Evolutionary conservation across 2,329 filamentous ascomycete species (phyloP).

Genomic region (Salinomyces thailandicus): DNA sequence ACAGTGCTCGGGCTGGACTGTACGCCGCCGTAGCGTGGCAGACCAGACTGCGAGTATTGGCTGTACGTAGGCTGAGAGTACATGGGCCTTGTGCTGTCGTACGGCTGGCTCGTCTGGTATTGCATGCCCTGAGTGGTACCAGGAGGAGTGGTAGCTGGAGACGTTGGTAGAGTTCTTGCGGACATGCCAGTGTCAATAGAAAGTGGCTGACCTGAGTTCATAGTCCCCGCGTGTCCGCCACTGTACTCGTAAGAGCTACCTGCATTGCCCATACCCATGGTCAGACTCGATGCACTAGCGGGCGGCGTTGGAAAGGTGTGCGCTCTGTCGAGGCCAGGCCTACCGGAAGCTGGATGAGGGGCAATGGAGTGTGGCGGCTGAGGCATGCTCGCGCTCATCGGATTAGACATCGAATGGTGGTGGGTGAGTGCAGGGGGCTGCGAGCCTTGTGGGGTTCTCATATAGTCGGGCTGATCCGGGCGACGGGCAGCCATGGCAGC

Average conservation of each 20-base stretch:
- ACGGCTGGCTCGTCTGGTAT: slow-evolving; percentile 61
- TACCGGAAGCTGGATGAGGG: slow-evolving; percentile 45
- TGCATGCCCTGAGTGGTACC: slow-evolving; percentile 71
- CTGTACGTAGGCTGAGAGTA: slow-evolving; percentile 58
- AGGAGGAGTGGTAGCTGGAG: slow-evolving; percentile 74
- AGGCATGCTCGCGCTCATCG: slow-evolving; percentile 49
- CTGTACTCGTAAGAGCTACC: slow-evolving; percentile 73
- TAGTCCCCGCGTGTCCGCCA: slow-evolving; percentile 31
- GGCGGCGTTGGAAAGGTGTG: slow-evolving; percentile 93
- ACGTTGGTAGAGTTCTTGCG: slow-evolving; percentile 75
- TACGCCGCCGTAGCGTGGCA: slow-evolving; percentile 55
- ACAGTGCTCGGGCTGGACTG: slow-evolving; percentile 46
- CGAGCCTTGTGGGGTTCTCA: slow-evolving; percentile 50
- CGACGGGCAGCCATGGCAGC: slow-evolving; percentile 68
- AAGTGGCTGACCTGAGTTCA: slow-evolving; percentile 58
- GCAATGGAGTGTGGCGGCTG: slow-evolving; percentile 58
- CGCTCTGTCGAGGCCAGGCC: slow-evolving; percentile 70
- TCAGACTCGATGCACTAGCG: slow-evolving; percentile 77
- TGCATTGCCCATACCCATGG: slow-evolving; percentile 60
- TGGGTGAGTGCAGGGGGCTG: slow-evolving; percentile 61
- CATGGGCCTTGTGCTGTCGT: slow-evolving; percentile 67
- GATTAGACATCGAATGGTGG: slow-evolving; percentile 56
- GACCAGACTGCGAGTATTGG: slow-evolving; percentile 56
- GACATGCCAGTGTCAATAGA: slow-evolving; percentile 66
- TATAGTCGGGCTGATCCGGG: slow-evolving; percentile 40